Conservation (phyloP, 169 alveolate genomes). For the Plasmodium vivax region DNA sequence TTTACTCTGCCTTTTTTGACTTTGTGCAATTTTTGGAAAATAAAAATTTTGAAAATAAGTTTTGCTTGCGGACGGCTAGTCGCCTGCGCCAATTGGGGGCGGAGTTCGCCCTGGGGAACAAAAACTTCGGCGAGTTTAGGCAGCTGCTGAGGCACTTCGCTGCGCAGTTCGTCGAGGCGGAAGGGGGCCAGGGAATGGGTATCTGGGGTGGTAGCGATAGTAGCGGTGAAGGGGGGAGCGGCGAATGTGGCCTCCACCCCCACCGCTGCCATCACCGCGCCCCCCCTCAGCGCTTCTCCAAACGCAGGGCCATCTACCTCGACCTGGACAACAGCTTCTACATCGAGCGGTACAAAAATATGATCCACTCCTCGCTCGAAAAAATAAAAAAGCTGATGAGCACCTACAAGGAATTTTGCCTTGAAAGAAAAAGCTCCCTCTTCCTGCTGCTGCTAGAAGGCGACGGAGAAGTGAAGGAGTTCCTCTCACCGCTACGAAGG, state of each 20-base stretch:
- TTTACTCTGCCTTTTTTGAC: slow-evolving; percentile 44
- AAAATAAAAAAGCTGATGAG: slow-evolving; percentile 50
- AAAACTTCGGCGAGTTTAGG: slow-evolving; percentile 1
- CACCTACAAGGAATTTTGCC: slow-evolving; percentile 13
- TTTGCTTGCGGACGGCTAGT: not conserved
- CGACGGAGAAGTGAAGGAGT: not conserved
- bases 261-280: too few relatives aligned
- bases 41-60: slow-evolving; percentile 38
- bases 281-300: not conserved
- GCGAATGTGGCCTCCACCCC: too few relatives aligned
- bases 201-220: not conserved
- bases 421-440: slow-evolving; percentile 15
- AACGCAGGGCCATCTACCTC: slow-evolving; percentile 36
- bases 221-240: not conserved
- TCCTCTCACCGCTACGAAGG: not conserved
- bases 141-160: slow-evolving; percentile 30
- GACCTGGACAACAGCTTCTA: slow-evolving; percentile 70
- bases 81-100: not conserved
- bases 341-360: slow-evolving; percentile 67
- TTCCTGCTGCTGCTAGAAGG: slow-evolving; percentile 45
- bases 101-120: not conserved
- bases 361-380: slow-evolving; percentile 48
- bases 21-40: slow-evolving; percentile 57
- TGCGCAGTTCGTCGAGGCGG: slow-evolving; percentile 1
- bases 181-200: not conserved